phyloP scores from a whole-genome alignment of 495 filamentous ascomycete genomes.

The Aspergillus avenaceus region DNA sequence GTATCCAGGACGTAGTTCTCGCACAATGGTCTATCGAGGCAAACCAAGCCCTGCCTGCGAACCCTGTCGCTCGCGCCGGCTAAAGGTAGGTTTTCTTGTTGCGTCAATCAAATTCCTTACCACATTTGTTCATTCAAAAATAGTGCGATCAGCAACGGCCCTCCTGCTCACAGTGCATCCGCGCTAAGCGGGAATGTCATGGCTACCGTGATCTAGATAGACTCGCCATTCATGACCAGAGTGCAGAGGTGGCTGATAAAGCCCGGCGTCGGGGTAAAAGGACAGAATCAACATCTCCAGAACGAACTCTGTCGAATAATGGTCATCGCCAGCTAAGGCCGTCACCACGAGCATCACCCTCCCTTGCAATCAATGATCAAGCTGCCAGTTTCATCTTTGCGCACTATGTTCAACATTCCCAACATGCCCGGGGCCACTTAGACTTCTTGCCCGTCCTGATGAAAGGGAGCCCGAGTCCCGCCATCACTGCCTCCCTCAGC shows the following conservation, averaged over 20 bases:
- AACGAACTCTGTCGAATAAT: neutral
- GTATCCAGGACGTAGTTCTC: neutral
- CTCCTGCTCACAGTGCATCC: constrained; percentile 23
- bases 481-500: constrained; percentile 5
- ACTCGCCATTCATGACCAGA: constrained; percentile 18
- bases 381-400: constrained; percentile 5
- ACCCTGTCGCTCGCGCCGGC: constrained; percentile 18
- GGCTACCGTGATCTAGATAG: constrained; percentile 21
- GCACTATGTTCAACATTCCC: neutral
- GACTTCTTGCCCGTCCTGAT: constrained; percentile 4
- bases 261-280: constrained; percentile 1
- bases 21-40: constrained; percentile 20
- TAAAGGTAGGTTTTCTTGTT: constrained; percentile 17
- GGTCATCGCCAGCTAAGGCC: neutral
- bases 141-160: constrained; percentile 27
- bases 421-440: neutral
- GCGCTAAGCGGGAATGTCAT: constrained; percentile 21
- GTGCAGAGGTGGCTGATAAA: constrained; percentile 9
- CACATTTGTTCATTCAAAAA: neutral
- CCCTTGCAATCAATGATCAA: constrained; percentile 2
- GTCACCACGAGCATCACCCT: too few species aligned
- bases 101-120: neutral
- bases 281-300: too few species aligned
- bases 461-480: neutral
- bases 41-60: constrained; percentile 19